Percentiles rank a stretch among this genome's conserved stretches.
Conservation (phyloP, 1,284 basidiomycete genomes). For the Microbotryomycetes sp. region DNA sequence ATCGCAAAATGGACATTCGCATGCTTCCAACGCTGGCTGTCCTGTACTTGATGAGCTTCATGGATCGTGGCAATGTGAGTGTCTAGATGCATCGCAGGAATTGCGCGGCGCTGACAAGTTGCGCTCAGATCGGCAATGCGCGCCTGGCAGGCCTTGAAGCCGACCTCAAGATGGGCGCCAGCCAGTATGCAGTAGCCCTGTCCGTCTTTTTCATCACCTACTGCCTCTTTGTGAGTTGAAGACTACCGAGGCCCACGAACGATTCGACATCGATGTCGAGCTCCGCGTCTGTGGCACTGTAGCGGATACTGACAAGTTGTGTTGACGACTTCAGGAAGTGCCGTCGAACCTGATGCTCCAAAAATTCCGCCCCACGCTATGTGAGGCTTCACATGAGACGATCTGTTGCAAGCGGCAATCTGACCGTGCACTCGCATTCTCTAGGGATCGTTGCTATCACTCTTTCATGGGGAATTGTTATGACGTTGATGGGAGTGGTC, state of each 20-base stretch:
- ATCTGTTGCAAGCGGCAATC: conserved; percentile 47
- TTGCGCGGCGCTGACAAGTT: no score
- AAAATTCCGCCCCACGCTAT: conserved; percentile 50
- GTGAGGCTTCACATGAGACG: conserved; percentile 42
- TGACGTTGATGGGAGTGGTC: conserved; percentile 48
- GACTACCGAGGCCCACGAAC: no score
- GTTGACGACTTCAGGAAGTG: no score
- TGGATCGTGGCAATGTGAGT: neutral
- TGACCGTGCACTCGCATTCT: conserved; percentile 50
- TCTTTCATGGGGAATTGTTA: conserved; percentile 42
- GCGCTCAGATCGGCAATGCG: neutral
- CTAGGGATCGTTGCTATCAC: conserved; percentile 55
- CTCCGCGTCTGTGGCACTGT: no score
- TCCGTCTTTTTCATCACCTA: neutral
- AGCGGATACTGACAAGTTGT: no score
- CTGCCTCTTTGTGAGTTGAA: neutral
- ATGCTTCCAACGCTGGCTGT: neutral
- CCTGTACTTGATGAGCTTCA: neutral
- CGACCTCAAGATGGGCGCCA: neutral
- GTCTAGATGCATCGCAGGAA: no score
- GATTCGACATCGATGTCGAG: no score
- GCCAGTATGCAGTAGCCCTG: neutral
- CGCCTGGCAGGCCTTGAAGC: neutral
- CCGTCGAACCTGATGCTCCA: conserved; percentile 48
- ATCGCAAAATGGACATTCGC: neutral